Evolutionary conservation across 2,329 filamentous ascomycete species (phyloP), one percentile per base, ranked within the genome.

Genomic region (Neofusicoccum kwambonambiense): DNA sequence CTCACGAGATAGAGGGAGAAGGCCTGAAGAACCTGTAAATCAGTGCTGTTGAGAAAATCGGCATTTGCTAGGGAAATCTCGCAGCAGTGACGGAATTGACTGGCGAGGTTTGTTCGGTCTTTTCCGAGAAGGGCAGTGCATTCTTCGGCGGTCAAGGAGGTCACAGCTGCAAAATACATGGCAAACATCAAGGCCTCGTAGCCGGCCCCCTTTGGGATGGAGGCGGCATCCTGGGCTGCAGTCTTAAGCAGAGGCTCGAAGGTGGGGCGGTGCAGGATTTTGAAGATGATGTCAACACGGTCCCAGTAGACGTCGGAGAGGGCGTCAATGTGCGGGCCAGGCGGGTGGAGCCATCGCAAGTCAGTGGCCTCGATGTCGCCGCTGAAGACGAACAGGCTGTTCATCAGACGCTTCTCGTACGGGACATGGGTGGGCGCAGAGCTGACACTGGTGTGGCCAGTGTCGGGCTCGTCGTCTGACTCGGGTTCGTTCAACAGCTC

Each of bases 261-360:
- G 0, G 87, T 87, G 0, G 90, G 90, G 1, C 89, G 84, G 72
- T 94, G 91, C 27, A 92, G 87, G 51, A 88, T 72, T 73, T 93
- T 93, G 70, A 87, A 86, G 56, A 92, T 74, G 0, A 90, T 90
- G 70, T 93, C 90, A 63, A 93, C 87, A 66, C 91, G 87, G 54
- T 91, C 87, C 8, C 92, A 78, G 69, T 89, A 93, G 11, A 86
- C 80, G 72, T 92, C 89, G 90, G 90, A 93, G 3, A 94, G 81
- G 57, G 84, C 83, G 69, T 90, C 87, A 27, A 90, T 85, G 37
- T 91, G 86, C 12, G 86, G 82, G 0, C 87, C 84, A 2, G 86
- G 80, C 0, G 91, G 90, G 69, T 90, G 88, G 0, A 87, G 68
- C 2, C 77, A 74, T 13, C 68, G 67, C 22, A 76, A 64, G 34